phyloP scores from a whole-genome alignment of 2,329 filamentous ascomycete genomes.

The Penicillium sumatraense region DNA sequence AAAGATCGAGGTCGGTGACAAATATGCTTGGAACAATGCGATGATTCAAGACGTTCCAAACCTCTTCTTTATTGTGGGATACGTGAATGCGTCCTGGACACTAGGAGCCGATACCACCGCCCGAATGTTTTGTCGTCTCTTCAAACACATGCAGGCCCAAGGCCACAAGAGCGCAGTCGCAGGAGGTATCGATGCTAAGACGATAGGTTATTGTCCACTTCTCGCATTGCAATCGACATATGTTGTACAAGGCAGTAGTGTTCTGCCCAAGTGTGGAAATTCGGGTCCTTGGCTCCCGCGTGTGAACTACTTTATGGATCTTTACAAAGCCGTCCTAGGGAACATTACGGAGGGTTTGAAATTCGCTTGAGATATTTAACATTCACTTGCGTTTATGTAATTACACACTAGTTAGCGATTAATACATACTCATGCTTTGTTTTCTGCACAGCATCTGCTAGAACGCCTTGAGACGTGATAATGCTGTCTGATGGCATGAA shows the following conservation, averaged over 20 bases:
- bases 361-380: neutral
- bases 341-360: neutral
- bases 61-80: constrained; percentile 29
- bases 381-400: neutral
- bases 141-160: constrained; percentile 18
- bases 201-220: neutral
- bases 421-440: neutral
- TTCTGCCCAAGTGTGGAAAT: constrained; percentile 1
- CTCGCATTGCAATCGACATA: neutral
- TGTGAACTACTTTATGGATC: neutral
- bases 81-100: constrained; percentile 35
- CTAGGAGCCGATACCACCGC: constrained; percentile 37
- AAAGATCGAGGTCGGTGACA: constrained; percentile 22
- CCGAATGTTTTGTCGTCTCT: constrained; percentile 26
- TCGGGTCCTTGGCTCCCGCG: constrained; percentile 1
- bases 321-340: neutral
- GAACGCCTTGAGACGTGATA: no score
- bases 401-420: neutral
- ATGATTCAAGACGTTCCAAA: constrained; percentile 8
- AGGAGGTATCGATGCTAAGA: neutral
- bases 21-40: constrained; percentile 33
- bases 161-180: neutral
- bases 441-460: no score
- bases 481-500: no score
- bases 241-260: neutral